Conservation (phyloP, 306 rosid species). For the Notholithocarpus densiflorus region DNA sequence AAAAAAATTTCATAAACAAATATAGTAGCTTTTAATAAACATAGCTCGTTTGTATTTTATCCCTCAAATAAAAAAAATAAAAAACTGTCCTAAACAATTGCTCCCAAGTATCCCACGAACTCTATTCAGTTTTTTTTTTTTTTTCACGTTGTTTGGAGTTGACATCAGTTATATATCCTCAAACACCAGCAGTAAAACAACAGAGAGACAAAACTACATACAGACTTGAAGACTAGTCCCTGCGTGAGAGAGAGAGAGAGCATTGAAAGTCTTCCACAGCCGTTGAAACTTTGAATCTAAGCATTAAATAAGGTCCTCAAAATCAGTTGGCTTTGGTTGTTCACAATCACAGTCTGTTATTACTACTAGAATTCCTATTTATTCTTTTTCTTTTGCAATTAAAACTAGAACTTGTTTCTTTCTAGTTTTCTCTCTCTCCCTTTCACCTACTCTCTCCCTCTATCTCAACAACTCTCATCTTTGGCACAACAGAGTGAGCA, state of each 20-base stretch:
- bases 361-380: background rate
- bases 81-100: too few species aligned
- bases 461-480: background rate
- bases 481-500: background rate
- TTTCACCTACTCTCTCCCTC: background rate
- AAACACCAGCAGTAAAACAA: too few species aligned
- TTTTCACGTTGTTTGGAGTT: too few species aligned
- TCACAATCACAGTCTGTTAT: background rate
- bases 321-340: background rate
- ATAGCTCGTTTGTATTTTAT: too few species aligned
- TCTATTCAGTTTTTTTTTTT: too few species aligned
- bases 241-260: background rate
- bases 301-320: slow-evolving; percentile 6
- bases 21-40: too few species aligned
- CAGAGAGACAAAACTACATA: background rate
- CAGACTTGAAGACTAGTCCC: background rate
- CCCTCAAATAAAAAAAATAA: too few species aligned
- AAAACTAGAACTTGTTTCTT: background rate
- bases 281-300: background rate
- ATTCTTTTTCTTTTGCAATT: background rate
- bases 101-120: too few species aligned
- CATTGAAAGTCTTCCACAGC: background rate
- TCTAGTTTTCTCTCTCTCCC: background rate
- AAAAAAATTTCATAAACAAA: too few species aligned
- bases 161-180: too few species aligned